These are phyloP conservation scores for Bolboschoenus planiculmis DNA, from an alignment of 176 grass and related monocot species.

Conservation along the genomic window DNA sequence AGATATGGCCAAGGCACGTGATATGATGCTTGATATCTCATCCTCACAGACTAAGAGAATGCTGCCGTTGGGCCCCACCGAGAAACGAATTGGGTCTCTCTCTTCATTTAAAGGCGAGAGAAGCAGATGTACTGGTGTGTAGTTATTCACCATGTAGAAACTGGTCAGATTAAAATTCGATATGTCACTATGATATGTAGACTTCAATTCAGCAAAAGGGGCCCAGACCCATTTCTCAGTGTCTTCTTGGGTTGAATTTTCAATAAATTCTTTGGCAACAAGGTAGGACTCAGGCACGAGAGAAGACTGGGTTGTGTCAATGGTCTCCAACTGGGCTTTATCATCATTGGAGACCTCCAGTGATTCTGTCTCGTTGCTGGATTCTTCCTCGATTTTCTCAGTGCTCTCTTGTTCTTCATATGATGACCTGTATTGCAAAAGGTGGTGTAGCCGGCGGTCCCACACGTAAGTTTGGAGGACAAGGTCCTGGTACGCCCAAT, in stretches of 20 bases:
- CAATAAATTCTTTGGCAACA: conserved; percentile 13
- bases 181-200: conserved; percentile 57
- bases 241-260: conserved; percentile 39
- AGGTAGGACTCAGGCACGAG: background rate
- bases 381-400: background rate
- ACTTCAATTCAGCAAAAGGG: conserved; percentile 54
- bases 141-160: conserved; percentile 64
- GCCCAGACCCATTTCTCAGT: conserved; percentile 67
- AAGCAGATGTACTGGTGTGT: conserved; percentile 55
- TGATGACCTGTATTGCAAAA: conserved; percentile 42
- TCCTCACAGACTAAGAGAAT: conserved; percentile 59
- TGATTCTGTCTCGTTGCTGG: background rate
- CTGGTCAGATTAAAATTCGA: conserved; percentile 35
- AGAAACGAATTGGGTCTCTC: conserved; percentile 34
- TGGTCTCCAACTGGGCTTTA: conserved; percentile 1
- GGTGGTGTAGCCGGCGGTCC: conserved; percentile 69
- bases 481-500: conserved; percentile 82
- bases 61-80: conserved; percentile 51
- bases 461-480: conserved; percentile 75
- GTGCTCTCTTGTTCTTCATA: conserved; percentile 19
- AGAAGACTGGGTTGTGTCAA: background rate
- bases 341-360: background rate
- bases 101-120: conserved; percentile 48
- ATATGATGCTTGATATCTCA: conserved; percentile 95
- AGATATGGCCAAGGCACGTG: conserved; percentile 50